phyloP scores from a whole-genome alignment of 2,329 filamentous ascomycete species.

The Chrysoporthe cubensis region DNA sequence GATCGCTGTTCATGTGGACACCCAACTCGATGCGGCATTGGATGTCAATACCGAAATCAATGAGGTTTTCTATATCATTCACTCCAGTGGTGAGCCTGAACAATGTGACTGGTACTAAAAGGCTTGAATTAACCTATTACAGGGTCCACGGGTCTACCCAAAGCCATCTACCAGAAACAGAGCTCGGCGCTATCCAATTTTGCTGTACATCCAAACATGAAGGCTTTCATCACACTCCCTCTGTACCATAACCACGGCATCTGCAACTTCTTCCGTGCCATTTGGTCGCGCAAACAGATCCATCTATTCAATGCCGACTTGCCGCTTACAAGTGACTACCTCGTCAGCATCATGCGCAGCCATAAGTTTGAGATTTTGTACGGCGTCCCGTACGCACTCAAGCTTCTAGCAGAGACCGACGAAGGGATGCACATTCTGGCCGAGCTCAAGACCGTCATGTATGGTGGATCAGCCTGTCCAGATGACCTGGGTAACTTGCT shows the following conservation, averaged over 20 bases:
- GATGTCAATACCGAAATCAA: constrained; percentile 34
- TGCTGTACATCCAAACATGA: constrained; percentile 43
- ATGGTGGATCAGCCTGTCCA: constrained; percentile 61
- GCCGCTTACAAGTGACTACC: constrained; percentile 55
- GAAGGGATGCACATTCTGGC: constrained; percentile 54
- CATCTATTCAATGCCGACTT: constrained; percentile 58
- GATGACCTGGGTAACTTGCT: constrained; percentile 61
- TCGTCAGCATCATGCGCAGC: constrained; percentile 48
- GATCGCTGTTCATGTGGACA: constrained; percentile 38
- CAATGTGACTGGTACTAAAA: too few species aligned
- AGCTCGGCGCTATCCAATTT: constrained; percentile 53
- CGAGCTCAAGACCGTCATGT: constrained; percentile 56
- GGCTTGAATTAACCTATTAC: constrained; percentile 35
- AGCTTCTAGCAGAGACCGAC: constrained; percentile 62
- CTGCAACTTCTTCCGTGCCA: constrained; percentile 55
- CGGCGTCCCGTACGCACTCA: constrained; percentile 66
- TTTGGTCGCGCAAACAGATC: constrained; percentile 54
- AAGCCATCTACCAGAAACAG: constrained; percentile 65
- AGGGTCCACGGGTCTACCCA: constrained; percentile 65
- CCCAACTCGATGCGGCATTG: constrained; percentile 38
- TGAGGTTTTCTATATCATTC: constrained; percentile 38
- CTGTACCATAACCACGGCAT: constrained; percentile 65
- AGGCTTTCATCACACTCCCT: constrained; percentile 58
- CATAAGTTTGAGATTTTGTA: constrained; percentile 59
- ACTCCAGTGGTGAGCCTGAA: constrained; percentile 38